Conservation (phyloP, 2,329 filamentous ascomycete species). For the Bipolaris victoriae region DNA sequence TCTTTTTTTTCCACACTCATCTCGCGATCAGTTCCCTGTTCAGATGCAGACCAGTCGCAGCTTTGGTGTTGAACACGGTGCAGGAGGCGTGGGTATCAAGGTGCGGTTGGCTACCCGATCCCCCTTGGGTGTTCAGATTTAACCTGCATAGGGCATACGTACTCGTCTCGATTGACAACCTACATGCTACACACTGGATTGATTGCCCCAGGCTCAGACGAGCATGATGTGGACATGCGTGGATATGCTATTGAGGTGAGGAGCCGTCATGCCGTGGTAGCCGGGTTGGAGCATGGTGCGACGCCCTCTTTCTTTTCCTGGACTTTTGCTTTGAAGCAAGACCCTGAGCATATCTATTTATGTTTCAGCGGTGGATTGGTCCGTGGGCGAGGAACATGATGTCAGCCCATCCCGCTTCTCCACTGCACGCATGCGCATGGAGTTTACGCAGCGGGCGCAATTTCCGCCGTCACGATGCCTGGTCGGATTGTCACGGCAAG, state of each 20-base stretch:
- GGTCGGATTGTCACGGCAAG: neutral
- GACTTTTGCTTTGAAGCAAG: conserved; percentile 18
- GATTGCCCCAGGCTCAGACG: too few species aligned
- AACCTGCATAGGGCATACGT: neutral
- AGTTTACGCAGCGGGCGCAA: neutral
- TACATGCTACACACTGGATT: too few species aligned
- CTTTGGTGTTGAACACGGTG: conserved; percentile 1
- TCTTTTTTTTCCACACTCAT: conserved; percentile 8
- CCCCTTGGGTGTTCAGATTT: neutral
- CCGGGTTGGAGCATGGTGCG: conserved; percentile 23
- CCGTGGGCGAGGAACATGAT: conserved; percentile 30
- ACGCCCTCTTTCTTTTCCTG: conserved; percentile 14
- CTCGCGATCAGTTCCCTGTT: neutral
- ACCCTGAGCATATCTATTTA: conserved; percentile 19
- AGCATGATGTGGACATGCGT: conserved; percentile 3
- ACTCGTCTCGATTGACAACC: too few species aligned
- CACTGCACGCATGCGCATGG: neutral
- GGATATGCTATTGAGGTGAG: conserved; percentile 4
- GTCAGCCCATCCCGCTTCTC: conserved; percentile 22
- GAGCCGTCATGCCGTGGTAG: neutral
- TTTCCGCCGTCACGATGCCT: neutral
- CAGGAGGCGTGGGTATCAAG: neutral
- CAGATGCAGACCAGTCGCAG: neutral
- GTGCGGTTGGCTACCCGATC: neutral
- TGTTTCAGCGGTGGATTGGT: conserved; percentile 10